Conservation (phyloP, 2,329 filamentous ascomycete species). For the Ceratocystis eucalypticola region DNA sequence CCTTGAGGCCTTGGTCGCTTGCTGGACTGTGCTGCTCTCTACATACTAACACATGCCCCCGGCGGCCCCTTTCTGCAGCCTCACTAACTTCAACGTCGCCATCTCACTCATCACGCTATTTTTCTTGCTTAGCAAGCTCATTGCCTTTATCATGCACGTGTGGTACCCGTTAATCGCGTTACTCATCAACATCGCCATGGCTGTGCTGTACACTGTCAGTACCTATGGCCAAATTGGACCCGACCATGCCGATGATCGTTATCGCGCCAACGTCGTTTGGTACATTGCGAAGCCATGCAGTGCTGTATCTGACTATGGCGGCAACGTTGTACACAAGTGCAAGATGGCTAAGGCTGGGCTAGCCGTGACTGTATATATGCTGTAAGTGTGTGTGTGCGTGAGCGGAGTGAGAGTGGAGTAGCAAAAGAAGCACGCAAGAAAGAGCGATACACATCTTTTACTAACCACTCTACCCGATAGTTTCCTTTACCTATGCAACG, state of each 20-base stretch:
- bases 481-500: conserved; percentile 14
- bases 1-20: neutral
- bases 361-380: conserved; percentile 50
- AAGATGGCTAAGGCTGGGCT: conserved; percentile 54
- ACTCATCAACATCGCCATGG: conserved; percentile 42
- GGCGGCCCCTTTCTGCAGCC: conserved; percentile 30
- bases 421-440: no score
- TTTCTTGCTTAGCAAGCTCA: conserved; percentile 56
- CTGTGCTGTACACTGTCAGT: conserved; percentile 50
- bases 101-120: conserved; percentile 66
- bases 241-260: conserved; percentile 53
- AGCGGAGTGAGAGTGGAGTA: no score
- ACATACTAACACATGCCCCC: neutral
- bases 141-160: conserved; percentile 55
- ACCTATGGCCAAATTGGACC: conserved; percentile 59
- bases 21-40: no score
- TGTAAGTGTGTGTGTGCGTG: conserved; percentile 38
- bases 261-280: conserved; percentile 54
- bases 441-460: neutral
- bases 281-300: conserved; percentile 58
- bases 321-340: conserved; percentile 44
- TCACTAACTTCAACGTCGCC: conserved; percentile 63
- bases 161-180: conserved; percentile 54
- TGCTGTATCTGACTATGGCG: conserved; percentile 20
- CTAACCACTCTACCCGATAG: conserved; percentile 6